These are phyloP conservation scores for Penstemon davidsonii DNA, from an alignment of 257 asterid species.

Conservation along the genomic window DNA sequence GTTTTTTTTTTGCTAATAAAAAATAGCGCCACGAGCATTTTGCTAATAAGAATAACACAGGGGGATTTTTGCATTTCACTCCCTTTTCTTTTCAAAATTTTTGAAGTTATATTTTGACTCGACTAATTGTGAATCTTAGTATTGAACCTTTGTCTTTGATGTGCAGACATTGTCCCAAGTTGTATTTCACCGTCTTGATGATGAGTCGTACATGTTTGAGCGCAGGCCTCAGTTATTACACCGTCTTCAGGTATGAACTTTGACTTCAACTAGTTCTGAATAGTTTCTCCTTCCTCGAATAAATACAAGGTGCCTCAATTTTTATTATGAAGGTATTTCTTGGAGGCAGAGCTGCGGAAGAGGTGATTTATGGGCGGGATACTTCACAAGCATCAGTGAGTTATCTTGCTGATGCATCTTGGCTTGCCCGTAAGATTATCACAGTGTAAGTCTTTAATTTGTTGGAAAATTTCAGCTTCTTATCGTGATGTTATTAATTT, in stretches of 20 bases:
- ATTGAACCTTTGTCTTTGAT: not conserved
- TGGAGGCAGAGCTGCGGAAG: slow-evolving; percentile 98
- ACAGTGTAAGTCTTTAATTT: slow-evolving; percentile 57
- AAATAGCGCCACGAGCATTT: too few relatives aligned
- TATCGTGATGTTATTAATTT: not conserved
- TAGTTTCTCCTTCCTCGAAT: slow-evolving; percentile 18
- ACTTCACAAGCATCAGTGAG: slow-evolving; percentile 84
- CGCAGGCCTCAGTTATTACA: slow-evolving; percentile 89
- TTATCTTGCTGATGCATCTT: slow-evolving; percentile 97
- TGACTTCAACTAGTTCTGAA: slow-evolving; percentile 18
- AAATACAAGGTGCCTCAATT: not conserved
- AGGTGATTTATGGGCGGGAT: slow-evolving; percentile 82
- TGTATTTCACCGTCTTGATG: slow-evolving; percentile 88
- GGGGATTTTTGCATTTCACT: too few relatives aligned
- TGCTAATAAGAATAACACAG: too few relatives aligned
- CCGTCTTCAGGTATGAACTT: slow-evolving; percentile 87
- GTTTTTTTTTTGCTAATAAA: too few relatives aligned
- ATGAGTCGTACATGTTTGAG: slow-evolving; percentile 77
- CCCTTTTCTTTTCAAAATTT: slow-evolving; percentile 18
- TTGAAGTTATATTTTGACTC: not conserved
- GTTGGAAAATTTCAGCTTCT: slow-evolving; percentile 1
- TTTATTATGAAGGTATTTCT: slow-evolving; percentile 62
- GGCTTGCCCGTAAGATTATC: slow-evolving; percentile 97
- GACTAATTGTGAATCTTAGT: too few relatives aligned
- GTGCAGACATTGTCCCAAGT: slow-evolving; percentile 89